phyloP scores from a whole-genome alignment of 1,139 yeast genomes.

The Candida sanyaensis region DNA sequence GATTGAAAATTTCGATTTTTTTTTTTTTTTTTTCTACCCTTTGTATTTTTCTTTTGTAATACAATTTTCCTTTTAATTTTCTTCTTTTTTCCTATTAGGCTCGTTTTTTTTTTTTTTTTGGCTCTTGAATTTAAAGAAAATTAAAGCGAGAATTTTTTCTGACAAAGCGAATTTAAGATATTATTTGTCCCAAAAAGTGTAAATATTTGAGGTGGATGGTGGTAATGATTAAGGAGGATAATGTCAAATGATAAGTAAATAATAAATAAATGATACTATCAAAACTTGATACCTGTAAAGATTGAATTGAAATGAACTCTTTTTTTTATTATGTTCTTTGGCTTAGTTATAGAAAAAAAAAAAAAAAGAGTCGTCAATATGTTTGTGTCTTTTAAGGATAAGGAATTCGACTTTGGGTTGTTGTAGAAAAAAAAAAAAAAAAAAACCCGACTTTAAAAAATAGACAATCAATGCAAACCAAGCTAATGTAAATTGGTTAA shows the following conservation, averaged over 20 bases:
- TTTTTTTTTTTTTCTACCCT: background rate
- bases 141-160: background rate
- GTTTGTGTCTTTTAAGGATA: background rate
- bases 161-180: background rate
- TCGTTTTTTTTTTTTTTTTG: too few relatives aligned
- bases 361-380: background rate
- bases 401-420: background rate
- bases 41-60: background rate
- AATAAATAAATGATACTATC: too few relatives aligned
- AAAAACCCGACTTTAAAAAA: background rate
- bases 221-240: background rate
- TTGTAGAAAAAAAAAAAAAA: background rate
- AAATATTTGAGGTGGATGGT: background rate
- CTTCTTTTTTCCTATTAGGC: too few relatives aligned
- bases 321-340: too few relatives aligned
- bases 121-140: too few relatives aligned
- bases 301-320: too few relatives aligned
- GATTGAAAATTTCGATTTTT: background rate
- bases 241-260: background rate
- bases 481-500: background rate
- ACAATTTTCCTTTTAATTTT: background rate
- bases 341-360: too few relatives aligned
- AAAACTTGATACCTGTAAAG: too few relatives aligned
- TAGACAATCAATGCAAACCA: constrained; percentile 2
- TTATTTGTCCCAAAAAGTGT: background rate